Percentiles rank a stretch among this genome's conserved stretches.
Conservation (phyloP, 2,329 filamentous ascomycete genomes). For the Botryotinia globosa region DNA sequence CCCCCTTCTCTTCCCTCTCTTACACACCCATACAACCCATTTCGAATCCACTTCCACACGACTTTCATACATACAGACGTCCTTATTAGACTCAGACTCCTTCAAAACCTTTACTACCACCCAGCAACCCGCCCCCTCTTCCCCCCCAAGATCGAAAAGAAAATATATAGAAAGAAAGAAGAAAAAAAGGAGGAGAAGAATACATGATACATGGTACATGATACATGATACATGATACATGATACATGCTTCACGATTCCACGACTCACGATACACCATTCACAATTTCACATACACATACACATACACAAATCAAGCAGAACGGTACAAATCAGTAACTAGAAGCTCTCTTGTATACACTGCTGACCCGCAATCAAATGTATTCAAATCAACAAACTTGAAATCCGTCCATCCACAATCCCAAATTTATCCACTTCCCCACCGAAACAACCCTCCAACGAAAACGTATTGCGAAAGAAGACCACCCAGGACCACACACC, state of each 20-base stretch:
- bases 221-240: not conserved
- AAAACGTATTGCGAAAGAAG: constrained; percentile 16
- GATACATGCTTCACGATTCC: not conserved
- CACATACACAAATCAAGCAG: not conserved
- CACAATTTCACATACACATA: not conserved
- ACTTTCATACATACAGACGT: constrained; percentile 1
- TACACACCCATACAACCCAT: constrained; percentile 6
- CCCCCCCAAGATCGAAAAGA: not conserved
- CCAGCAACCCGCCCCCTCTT: not conserved
- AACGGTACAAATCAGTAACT: not conserved
- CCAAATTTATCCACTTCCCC: constrained; percentile 12
- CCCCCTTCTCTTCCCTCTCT: not conserved
- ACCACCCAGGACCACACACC: constrained; percentile 4
- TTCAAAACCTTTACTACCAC: not conserved
- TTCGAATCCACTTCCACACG: constrained; percentile 7
- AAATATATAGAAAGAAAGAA: not conserved
- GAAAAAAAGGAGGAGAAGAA: not conserved
- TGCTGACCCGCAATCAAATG: constrained; percentile 11
- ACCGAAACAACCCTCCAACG: constrained; percentile 11
- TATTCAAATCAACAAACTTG: constrained; percentile 3
- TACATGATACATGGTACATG: not conserved
- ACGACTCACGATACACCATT: not conserved
- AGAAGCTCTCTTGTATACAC: not conserved
- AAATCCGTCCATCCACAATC: not conserved
- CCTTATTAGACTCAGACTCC: not conserved